Base-by-base conservation (phyloP, 1,139 yeast genomes). In the Nadsonia commutata region DNA sequence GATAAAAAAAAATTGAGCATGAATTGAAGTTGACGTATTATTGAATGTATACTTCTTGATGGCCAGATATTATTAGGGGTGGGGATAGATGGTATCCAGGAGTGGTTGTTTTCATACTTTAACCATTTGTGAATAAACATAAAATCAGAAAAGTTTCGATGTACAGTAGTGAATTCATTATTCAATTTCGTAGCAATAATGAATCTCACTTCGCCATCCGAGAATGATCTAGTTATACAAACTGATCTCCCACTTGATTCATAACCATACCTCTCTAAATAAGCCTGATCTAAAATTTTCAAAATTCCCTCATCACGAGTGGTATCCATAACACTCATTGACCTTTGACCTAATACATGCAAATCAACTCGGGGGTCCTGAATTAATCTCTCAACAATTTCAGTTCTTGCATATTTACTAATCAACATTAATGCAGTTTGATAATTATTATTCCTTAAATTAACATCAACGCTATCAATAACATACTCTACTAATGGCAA, bases 341-440 rank as follows among this genome's bases (percentile, higher is more conserved):
- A 60, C 23, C 56, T 49, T 18, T 45, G 47, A 33, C 57, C 62
- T 11, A 48, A 46, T 11, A 56, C 47, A 4, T 50, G 54, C 4
- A 59, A 44, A 45, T 63, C 66, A 9, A 58, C 48, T 18, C 56
- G 50, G 0, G 49, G 49, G 20, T 57, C 53, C 17, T 46, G 44
- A 20, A 55, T 45, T 13, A 64, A 56, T 2, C 62, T 64, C 33
- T 61, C 55, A 18, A 85, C 65, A 47, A 82, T 81, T 1, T 74
- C 78, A 1, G 71, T 44, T 40, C 94, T 66, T 48, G 78, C 78
- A 59, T 78, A 85, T 54, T 81, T 80, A 41, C 82, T 75, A 54
- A 74, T 80, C 4, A 76, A 66, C 70, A 79, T 76, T 45, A 85
- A 57, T 0, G 96, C 94, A 0, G 90, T 74, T 51, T 78, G 64